These are phyloP conservation scores for Coemansia sp. DNA, from an alignment of 192 early-diverging fungal genomes.

Conservation along the genomic window DNA sequence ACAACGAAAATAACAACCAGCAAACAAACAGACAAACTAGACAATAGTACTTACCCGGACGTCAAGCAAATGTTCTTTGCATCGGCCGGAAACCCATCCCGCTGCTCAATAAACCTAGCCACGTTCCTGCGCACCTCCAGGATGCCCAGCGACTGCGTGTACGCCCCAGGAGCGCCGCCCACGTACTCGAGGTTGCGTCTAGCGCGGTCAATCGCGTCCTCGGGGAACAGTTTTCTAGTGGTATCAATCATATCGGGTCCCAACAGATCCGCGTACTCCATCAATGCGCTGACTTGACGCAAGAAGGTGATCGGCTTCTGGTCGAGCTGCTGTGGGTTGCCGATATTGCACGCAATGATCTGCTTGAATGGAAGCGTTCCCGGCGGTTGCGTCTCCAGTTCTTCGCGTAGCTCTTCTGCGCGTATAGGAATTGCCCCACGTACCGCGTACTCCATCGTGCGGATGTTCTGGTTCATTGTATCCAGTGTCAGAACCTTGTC, in stretches of 20 bases:
- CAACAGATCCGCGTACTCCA: slow-evolving; percentile 85
- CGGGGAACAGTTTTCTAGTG: slow-evolving; percentile 73
- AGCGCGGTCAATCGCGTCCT: slow-evolving; percentile 86
- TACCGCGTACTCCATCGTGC: slow-evolving; percentile 89
- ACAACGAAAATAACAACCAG: not conserved
- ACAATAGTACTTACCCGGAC: slow-evolving; percentile 58
- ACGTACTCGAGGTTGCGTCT: slow-evolving; percentile 65
- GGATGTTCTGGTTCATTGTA: slow-evolving; percentile 71
- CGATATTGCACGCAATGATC: slow-evolving; percentile 85
- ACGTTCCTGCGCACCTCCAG: slow-evolving; percentile 80
- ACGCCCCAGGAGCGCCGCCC: slow-evolving; percentile 81
- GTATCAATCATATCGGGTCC: slow-evolving; percentile 59
- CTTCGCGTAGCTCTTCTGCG: slow-evolving; percentile 75
- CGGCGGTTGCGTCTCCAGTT: slow-evolving; percentile 46
- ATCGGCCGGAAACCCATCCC: slow-evolving; percentile 88
- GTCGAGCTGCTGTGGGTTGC: slow-evolving; percentile 88
- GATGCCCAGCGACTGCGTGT: slow-evolving; percentile 94
- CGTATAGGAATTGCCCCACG: slow-evolving; percentile 93
- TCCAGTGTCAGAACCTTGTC: slow-evolving; percentile 70
- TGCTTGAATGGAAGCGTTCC: slow-evolving; percentile 65
- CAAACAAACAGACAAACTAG: too few species aligned
- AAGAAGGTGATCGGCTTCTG: slow-evolving; percentile 96
- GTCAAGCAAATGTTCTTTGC: slow-evolving; percentile 90
- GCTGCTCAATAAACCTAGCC: slow-evolving; percentile 86
- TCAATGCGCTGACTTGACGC: slow-evolving; percentile 89